Conservation (phyloP, 495 filamentous ascomycete species). For the Xylaria bambusicola region DNA sequence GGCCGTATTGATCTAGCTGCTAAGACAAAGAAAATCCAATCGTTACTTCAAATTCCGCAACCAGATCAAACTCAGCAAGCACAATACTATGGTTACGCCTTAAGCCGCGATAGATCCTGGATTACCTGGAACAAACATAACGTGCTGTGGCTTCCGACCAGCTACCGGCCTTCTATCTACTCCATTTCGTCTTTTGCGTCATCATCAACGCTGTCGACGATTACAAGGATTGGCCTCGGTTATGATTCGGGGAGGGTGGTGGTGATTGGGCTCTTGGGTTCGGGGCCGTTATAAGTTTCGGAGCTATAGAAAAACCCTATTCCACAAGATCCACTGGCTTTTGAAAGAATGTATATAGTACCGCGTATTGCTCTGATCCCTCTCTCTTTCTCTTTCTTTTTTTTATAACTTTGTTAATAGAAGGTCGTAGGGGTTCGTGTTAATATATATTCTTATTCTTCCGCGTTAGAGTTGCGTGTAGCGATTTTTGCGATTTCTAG, state of each 20-base stretch:
- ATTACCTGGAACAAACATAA: constrained; percentile 11
- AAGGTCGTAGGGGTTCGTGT: too few species aligned
- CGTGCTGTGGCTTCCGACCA: constrained; percentile 6
- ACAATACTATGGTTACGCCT: neutral
- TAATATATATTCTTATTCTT: too few species aligned
- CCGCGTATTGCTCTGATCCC: neutral
- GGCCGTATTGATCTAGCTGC: constrained; percentile 9
- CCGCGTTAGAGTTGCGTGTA: too few species aligned
- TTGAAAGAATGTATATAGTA: neutral
- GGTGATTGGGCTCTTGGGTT: neutral
- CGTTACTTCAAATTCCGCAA: neutral
- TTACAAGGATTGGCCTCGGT: constrained; percentile 4
- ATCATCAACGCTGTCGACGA: neutral
- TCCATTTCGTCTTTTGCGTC: neutral
- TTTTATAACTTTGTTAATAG: too few species aligned
- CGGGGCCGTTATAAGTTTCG: neutral
- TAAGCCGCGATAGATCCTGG: constrained; percentile 8
- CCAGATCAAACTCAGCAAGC: neutral
- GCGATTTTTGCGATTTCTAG: too few species aligned
- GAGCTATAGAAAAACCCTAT: too few species aligned
- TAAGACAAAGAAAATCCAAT: constrained; percentile 5
- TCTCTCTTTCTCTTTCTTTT: too few species aligned
- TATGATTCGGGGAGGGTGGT: neutral
- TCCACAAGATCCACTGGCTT: neutral
- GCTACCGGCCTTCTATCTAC: neutral